Percentiles rank a stretch among this genome's conserved stretches.
phyloP scores from a whole-genome alignment of 805 yeast genomes.

The Starmerella sirachaensis region DNA sequence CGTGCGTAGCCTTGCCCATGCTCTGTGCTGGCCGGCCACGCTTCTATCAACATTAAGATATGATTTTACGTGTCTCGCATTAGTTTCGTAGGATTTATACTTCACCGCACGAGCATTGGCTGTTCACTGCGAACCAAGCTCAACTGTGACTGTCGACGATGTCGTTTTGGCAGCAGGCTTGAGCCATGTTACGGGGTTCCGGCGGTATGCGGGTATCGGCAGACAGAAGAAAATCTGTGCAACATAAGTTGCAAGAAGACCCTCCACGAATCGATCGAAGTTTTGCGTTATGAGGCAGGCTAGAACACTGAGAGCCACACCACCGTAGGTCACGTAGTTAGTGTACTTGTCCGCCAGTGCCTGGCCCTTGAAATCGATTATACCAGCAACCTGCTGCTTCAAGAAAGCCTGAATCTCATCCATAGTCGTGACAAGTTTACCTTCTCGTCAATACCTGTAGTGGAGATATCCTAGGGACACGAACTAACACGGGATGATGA shows the following conservation, averaged over 20 bases:
- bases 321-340: constrained; percentile 8
- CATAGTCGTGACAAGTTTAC: no score
- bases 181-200: constrained; percentile 19
- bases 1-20: no score
- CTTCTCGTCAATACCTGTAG: no score
- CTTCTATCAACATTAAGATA: no score
- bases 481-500: no score
- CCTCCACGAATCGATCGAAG: constrained; percentile 13
- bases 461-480: no score
- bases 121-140: no score
- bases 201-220: constrained; percentile 20
- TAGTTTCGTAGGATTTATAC: no score
- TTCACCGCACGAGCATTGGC: no score
- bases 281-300: constrained; percentile 13
- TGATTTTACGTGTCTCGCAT: no score
- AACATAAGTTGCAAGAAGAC: constrained; percentile 11
- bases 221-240: constrained; percentile 16
- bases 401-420: constrained; percentile 16
- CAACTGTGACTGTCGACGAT: constrained; percentile 1
- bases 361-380: constrained; percentile 25
- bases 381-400: constrained; percentile 17
- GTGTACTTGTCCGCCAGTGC: constrained; percentile 7
- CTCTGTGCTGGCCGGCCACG: no score
- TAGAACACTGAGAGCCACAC: constrained; percentile 15
- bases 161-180: background rate